Percentiles rank a stretch among this genome's conserved stretches.
Conservation (phyloP, 1,284 basidiomycete species). For the Afroboletus lepidellus region DNA sequence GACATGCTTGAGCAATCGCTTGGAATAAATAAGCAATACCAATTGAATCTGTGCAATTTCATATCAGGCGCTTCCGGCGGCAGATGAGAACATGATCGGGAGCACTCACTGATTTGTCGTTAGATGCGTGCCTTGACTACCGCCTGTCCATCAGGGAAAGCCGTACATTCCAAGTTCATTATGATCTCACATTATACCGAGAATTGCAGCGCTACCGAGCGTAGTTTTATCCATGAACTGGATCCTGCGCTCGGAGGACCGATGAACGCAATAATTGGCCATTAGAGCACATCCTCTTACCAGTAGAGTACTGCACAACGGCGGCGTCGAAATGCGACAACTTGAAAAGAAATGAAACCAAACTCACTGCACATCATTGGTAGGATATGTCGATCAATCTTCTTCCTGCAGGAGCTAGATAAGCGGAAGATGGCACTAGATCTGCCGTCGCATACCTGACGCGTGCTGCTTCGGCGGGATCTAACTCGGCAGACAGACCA, state of each 20-base stretch:
- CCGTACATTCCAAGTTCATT: not conserved
- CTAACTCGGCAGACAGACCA: slow-evolving; percentile 43
- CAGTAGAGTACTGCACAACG: slow-evolving; percentile 52
- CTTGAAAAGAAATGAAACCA: not conserved
- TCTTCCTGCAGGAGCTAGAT: slow-evolving; percentile 41
- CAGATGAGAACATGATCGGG: not conserved
- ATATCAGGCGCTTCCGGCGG: not conserved
- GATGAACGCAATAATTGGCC: not conserved
- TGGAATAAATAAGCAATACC: slow-evolving; percentile 24
- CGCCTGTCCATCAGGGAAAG: slow-evolving; percentile 3
- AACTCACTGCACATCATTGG: slow-evolving; percentile 71
- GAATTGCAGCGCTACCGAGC: slow-evolving; percentile 61
- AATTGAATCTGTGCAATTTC: slow-evolving; percentile 42
- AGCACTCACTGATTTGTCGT: slow-evolving; percentile 50
- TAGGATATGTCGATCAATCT: slow-evolving; percentile 64
- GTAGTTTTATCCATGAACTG: slow-evolving; percentile 77
- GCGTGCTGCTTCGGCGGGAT: slow-evolving; percentile 50
- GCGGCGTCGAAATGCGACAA: slow-evolving; percentile 1
- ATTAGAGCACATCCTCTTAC: slow-evolving; percentile 30
- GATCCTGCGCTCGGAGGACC: slow-evolving; percentile 41
- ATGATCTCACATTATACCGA: slow-evolving; percentile 55
- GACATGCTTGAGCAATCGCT: not conserved
- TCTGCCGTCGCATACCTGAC: slow-evolving; percentile 43
- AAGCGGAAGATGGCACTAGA: not conserved
- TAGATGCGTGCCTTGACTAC: slow-evolving; percentile 50